Conservation (phyloP, 1,284 basidiomycete species). For the Irpex sp. region DNA sequence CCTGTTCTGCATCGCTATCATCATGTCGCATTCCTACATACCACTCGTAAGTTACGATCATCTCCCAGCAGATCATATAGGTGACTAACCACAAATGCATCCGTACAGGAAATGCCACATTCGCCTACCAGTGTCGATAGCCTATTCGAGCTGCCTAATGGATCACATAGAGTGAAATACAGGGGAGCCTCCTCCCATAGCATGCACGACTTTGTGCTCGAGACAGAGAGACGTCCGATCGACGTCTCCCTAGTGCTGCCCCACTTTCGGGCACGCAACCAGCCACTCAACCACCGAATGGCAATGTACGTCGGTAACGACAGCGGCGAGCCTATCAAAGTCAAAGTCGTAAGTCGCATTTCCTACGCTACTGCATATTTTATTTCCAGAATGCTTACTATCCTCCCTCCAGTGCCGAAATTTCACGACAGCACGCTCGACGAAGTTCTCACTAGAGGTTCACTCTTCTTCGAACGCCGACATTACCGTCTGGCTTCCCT, state of each 20-base stretch:
- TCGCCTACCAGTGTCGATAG: constrained; percentile 27
- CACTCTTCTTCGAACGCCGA: constrained; percentile 52
- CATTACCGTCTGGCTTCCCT: constrained; percentile 70
- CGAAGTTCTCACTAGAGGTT: constrained; percentile 63
- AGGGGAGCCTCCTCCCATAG: constrained; percentile 24
- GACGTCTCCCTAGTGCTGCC: constrained; percentile 67
- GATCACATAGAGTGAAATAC: constrained; percentile 29
- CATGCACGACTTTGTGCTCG: constrained; percentile 59
- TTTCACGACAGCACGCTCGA: constrained; percentile 44
- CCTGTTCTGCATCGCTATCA: neutral
- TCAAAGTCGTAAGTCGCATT: constrained; percentile 60
- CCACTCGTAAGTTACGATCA: constrained; percentile 6
- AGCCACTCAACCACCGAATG: constrained; percentile 66
- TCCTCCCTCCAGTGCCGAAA: constrained; percentile 55
- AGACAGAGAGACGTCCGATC: constrained; percentile 45
- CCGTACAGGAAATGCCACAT: constrained; percentile 10
- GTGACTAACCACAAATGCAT: neutral
- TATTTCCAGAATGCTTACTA: neutral
- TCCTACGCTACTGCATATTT: neutral
- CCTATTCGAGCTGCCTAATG: constrained; percentile 24
- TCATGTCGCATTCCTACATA: constrained; percentile 10
- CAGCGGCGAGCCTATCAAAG: constrained; percentile 47
- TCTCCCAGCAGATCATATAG: neutral
- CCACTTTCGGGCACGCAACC: constrained; percentile 69
- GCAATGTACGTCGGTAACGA: constrained; percentile 59